Evolutionary conservation across 2,329 filamentous ascomycete genomes (phyloP).

Genomic region (Ophiognomonia clavigignenti-juglandacearum): DNA sequence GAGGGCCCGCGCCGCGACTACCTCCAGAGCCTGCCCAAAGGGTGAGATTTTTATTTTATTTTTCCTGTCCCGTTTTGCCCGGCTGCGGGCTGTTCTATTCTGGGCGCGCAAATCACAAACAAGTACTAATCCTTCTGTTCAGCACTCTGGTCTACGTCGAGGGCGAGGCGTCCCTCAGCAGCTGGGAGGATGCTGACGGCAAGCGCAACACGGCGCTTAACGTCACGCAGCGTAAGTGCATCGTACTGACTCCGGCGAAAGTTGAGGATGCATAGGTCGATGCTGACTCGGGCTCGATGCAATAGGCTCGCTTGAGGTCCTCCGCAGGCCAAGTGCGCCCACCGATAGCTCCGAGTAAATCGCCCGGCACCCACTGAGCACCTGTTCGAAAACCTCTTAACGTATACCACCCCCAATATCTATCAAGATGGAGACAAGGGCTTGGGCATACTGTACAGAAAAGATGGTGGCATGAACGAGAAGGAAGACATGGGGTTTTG

Average conservation of each 20-base stretch:
- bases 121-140: background rate
- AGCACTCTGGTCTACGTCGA: slow-evolving; percentile 81
- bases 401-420: too few relatives aligned
- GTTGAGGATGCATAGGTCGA: background rate
- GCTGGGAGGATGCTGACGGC: slow-evolving; percentile 66
- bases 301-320: slow-evolving; percentile 43
- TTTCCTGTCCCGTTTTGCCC: background rate
- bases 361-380: background rate
- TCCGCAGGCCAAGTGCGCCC: slow-evolving; percentile 25
- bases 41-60: slow-evolving; percentile 44
- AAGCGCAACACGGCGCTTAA: slow-evolving; percentile 60
- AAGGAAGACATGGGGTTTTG: too few relatives aligned
- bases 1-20: slow-evolving; percentile 68
- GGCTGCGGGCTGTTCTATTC: too few relatives aligned
- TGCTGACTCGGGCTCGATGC: slow-evolving; percentile 12
- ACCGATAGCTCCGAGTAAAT: background rate
- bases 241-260: background rate
- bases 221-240: slow-evolving; percentile 72
- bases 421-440: too few relatives aligned
- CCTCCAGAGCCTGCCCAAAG: slow-evolving; percentile 72
- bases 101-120: too few relatives aligned
- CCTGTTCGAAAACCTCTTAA: background rate
- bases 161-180: slow-evolving; percentile 68
- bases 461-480: too few relatives aligned
- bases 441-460: too few relatives aligned